Percentiles rank a stretch among this genome's conserved stretches.
These are phyloP conservation scores for Fusarium pininemorale DNA, from an alignment of 2,329 filamentous ascomycete genomes.

Conservation along the genomic window DNA sequence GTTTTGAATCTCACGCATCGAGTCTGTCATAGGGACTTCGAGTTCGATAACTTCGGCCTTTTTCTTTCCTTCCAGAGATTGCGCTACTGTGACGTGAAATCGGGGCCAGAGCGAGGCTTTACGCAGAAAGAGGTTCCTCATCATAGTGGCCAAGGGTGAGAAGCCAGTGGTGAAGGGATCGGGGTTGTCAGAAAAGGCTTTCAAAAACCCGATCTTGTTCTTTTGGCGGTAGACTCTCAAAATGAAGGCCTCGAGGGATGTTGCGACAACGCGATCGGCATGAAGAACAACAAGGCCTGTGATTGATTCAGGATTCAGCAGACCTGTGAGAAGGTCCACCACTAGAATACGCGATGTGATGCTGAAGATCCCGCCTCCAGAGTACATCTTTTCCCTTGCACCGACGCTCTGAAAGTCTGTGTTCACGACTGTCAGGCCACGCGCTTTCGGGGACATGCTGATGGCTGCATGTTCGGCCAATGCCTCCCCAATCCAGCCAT, in stretches of 20 bases:
- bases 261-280: constrained; percentile 86
- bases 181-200: constrained; percentile 93
- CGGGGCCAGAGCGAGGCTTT: constrained; percentile 92
- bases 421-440: constrained; percentile 90
- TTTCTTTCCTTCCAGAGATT: constrained; percentile 88
- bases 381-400: constrained; percentile 90
- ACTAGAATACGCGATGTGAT: constrained; percentile 96
- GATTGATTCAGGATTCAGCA: constrained; percentile 84
- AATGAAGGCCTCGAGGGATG: constrained; percentile 94
- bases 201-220: constrained; percentile 93
- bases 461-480: constrained; percentile 94
- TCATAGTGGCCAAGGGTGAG: constrained; percentile 85
- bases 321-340: constrained; percentile 86
- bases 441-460: constrained; percentile 81
- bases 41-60: constrained; percentile 98
- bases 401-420: constrained; percentile 91
- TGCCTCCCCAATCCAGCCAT: constrained; percentile 96
- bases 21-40: constrained; percentile 93
- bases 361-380: constrained; percentile 89
- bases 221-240: constrained; percentile 91
- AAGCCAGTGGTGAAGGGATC: constrained; percentile 92
- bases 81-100: constrained; percentile 90
- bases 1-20: constrained; percentile 92
- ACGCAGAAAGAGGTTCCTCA: constrained; percentile 87
- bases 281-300: constrained; percentile 90